Percentiles rank a stretch among this genome's conserved stretches.
Evolutionary conservation across 2,329 filamentous ascomycete genomes (phyloP).

Genomic region (Exophiala sp.): DNA sequence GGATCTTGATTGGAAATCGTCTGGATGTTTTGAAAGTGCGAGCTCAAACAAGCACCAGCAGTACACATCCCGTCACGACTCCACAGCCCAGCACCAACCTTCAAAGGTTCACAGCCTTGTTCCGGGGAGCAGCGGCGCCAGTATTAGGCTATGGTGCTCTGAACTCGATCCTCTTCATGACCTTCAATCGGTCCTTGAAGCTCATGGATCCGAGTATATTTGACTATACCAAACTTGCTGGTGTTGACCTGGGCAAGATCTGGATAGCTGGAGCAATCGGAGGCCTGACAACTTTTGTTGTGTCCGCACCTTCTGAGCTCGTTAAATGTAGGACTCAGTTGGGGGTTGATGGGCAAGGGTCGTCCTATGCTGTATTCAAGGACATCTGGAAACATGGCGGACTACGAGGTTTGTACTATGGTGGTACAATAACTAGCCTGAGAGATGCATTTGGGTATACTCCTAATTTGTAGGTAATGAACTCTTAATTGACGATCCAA

Average conservation of each 20-base stretch:
- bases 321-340: slow-evolving; percentile 87
- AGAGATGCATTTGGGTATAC: slow-evolving; percentile 67
- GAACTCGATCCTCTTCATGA: slow-evolving; percentile 84
- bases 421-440: slow-evolving; percentile 74
- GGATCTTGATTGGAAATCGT: slow-evolving; percentile 86
- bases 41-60: slow-evolving; percentile 62
- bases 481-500: neutral
- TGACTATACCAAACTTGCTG: slow-evolving; percentile 43
- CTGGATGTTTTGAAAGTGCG: slow-evolving; percentile 77
- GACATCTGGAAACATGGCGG: slow-evolving; percentile 59
- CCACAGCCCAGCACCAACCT: slow-evolving; percentile 4
- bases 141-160: slow-evolving; percentile 86
- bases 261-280: slow-evolving; percentile 78
- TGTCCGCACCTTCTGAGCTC: slow-evolving; percentile 85
- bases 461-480: neutral
- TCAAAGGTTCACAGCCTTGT: slow-evolving; percentile 19
- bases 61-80: neutral
- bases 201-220: slow-evolving; percentile 50
- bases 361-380: slow-evolving; percentile 62
- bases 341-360: slow-evolving; percentile 43
- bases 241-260: slow-evolving; percentile 59
- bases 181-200: slow-evolving; percentile 79
- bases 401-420: slow-evolving; percentile 71
- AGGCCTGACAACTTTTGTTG: slow-evolving; percentile 78
- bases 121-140: slow-evolving; percentile 71